Evolutionary conservation across 257 asterid species (phyloP), one percentile per base, ranked within the genome.

Genomic region (Solanum chaucha): DNA sequence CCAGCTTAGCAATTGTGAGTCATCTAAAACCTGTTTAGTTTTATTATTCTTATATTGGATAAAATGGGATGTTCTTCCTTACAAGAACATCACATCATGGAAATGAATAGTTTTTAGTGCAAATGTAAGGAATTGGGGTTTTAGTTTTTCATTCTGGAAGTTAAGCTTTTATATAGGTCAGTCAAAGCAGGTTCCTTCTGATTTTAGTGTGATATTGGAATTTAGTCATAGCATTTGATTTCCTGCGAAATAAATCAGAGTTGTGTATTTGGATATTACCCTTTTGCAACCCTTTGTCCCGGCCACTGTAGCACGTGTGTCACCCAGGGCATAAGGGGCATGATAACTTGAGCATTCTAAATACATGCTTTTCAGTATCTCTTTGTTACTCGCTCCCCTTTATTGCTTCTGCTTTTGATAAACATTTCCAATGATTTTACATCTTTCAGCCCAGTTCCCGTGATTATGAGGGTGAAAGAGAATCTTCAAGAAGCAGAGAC

Each of bases 401-500:
- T 22, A 38, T 32, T 78, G 48, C 26, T 68, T 84, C 73, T 71
- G 9, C 5, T 75, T 24, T n/a, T 72, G 34, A 8, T 59, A 28
- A 78, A 32, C 73, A 22, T 85, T 73, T 30, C 68, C 58, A 14
- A 32, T 86, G 80, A 10, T 86, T 48, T 48, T 48, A 71, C 46
- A 72, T 51, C 34, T 46, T 86, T 38, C 87, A 86, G 87, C 87
- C 5, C 6, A 34, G 72, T 22, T 86, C 73, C 48, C 84, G 28
- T 71, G 84, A 86, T 22, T 32, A 85, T 86, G 87, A 72, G 19
- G 46, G 28, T 0, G 73, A 51, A 70, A 85, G 81, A 82, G 84
- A 86, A 70, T 71, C 87, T 51, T 86, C 87, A 86, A 86, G 84
- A 86, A 86, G 87, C 40, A 51, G 68, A 82, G 87, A 85, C 17